Conservation (phyloP, 2,329 filamentous ascomycete genomes). For the Amylocarpus encephaloides region DNA sequence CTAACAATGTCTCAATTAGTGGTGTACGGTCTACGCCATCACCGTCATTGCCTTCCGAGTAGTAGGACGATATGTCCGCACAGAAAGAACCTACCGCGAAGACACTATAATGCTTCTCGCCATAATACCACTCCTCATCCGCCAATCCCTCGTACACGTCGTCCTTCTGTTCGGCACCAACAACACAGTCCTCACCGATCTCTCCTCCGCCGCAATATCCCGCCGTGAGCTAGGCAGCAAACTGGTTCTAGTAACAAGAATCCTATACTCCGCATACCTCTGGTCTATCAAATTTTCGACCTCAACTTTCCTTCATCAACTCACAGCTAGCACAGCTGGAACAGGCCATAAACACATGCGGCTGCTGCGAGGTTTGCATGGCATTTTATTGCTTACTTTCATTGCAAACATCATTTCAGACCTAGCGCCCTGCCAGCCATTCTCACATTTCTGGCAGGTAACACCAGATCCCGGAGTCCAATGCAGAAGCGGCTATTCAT, state of each 20-base stretch:
- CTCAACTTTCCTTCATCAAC: conserved; percentile 79
- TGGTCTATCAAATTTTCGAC: conserved; percentile 89
- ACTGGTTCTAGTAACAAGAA: conserved; percentile 71
- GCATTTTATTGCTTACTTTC: conserved; percentile 70
- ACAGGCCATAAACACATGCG: conserved; percentile 56
- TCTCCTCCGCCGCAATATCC: conserved; percentile 51
- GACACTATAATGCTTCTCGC: conserved; percentile 79
- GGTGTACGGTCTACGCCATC: conserved; percentile 77
- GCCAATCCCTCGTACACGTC: conserved; percentile 82
- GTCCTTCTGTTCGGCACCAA: conserved; percentile 87
- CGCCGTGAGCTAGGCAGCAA: conserved; percentile 67
- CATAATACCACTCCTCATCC: conserved; percentile 69
- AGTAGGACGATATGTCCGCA: conserved; percentile 75
- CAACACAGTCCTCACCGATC: conserved; percentile 57
- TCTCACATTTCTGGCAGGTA: conserved; percentile 70
- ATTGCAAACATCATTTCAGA: conserved; percentile 72
- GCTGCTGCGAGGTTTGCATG: conserved; percentile 64
- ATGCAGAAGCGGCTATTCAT: conserved; percentile 78
- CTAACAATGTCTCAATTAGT: conserved; percentile 34
- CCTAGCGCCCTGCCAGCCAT: conserved; percentile 73
- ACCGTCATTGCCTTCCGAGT: conserved; percentile 76
- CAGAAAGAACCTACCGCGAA: conserved; percentile 77
- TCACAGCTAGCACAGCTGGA: conserved; percentile 76
- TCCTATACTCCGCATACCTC: conserved; percentile 82
- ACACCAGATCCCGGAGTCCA: conserved; percentile 73